These are phyloP conservation scores for Mycena leptocephala DNA, from an alignment of 768 basidiomycete genomes.

Conservation along the genomic window DNA sequence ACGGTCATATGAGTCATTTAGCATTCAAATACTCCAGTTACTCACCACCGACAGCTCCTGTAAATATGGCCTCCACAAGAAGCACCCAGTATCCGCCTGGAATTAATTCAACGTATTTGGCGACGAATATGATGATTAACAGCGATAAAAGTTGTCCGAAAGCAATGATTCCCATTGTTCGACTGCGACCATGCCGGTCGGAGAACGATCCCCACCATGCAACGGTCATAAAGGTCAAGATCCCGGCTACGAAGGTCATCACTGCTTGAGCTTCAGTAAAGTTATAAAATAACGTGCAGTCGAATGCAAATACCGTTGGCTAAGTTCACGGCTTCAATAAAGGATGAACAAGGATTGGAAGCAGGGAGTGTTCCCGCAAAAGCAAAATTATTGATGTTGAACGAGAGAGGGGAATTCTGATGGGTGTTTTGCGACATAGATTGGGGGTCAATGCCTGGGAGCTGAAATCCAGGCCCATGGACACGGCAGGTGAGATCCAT, in stretches of 20 bases:
- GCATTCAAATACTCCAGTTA: conserved; percentile 23
- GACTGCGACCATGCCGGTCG: conserved; percentile 82
- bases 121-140: conserved; percentile 77
- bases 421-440: neutral
- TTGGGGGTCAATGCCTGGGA: conserved; percentile 50
- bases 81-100: conserved; percentile 91
- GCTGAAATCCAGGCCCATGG: conserved; percentile 57
- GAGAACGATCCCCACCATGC: conserved; percentile 62
- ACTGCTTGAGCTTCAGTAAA: conserved; percentile 1
- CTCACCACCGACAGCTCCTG: conserved; percentile 83
- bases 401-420: conserved; percentile 56
- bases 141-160: conserved; percentile 77
- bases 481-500: conserved; percentile 18
- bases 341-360: conserved; percentile 83
- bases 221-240: conserved; percentile 15
- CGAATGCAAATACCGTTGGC: conserved; percentile 64
- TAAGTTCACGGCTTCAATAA: conserved; percentile 75
- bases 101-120: conserved; percentile 68
- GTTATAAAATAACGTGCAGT: neutral
- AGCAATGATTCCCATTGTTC: conserved; percentile 73
- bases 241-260: conserved; percentile 4
- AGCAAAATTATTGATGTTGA: neutral
- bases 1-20: conserved; percentile 28
- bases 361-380: conserved; percentile 40
- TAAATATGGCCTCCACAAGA: conserved; percentile 75